Evolutionary conservation across 257 asterid genomes (phyloP).

Genomic region (Osmanthus fragrans): DNA sequence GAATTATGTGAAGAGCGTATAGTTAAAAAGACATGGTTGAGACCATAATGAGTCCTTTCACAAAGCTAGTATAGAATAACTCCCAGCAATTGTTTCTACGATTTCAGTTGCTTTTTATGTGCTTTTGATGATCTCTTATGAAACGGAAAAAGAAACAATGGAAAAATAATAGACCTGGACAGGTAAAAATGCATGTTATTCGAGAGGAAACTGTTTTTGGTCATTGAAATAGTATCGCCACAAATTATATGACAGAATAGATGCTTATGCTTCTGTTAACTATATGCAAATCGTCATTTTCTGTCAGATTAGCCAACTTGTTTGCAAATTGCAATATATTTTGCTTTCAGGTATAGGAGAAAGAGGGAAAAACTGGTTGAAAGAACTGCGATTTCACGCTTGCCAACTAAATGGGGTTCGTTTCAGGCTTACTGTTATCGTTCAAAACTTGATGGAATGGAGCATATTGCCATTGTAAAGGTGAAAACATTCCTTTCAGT

Average conservation of each 20-base stretch:
- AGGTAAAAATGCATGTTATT: background rate
- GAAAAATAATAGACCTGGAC: background rate
- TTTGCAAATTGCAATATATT: background rate
- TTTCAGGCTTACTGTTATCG: slow-evolving; percentile 68
- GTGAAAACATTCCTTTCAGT: slow-evolving; percentile 25
- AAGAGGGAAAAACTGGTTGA: slow-evolving; percentile 80
- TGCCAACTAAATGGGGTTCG: slow-evolving; percentile 85
- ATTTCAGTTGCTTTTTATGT: too few species aligned
- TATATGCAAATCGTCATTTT: background rate
- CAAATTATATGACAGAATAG: too few species aligned
- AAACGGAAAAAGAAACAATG: background rate
- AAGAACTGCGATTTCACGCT: slow-evolving; percentile 53
- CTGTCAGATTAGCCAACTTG: background rate
- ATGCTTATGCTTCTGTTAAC: too few species aligned
- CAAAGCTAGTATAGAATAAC: background rate
- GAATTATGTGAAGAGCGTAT: too few species aligned
- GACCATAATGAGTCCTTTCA: too few species aligned
- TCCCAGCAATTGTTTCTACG: background rate
- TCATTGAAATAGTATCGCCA: background rate
- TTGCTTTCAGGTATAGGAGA: slow-evolving; percentile 61
- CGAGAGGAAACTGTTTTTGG: background rate
- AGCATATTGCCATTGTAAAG: slow-evolving; percentile 76
- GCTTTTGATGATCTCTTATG: too few species aligned
- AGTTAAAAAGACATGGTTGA: too few species aligned
- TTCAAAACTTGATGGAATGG: slow-evolving; percentile 75